phyloP scores from a whole-genome alignment of 345 rosid genomes.

The Camelina neglecta region DNA sequence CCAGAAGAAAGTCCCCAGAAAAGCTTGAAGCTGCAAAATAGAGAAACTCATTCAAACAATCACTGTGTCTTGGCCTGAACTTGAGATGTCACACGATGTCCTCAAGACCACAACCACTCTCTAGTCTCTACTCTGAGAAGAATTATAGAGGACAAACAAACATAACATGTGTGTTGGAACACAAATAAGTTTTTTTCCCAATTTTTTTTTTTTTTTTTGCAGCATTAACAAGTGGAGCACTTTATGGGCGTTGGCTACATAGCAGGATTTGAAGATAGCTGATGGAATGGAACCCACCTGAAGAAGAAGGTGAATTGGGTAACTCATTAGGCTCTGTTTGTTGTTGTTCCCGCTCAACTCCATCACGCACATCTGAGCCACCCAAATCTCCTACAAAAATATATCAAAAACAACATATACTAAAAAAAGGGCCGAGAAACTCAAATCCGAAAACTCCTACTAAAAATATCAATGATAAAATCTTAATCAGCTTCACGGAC shows the following conservation, averaged over 20 bases:
- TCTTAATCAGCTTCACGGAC: neutral
- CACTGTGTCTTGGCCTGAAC: conserved; percentile 69
- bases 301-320: conserved; percentile 97
- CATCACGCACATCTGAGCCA: conserved; percentile 76
- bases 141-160: conserved; percentile 61
- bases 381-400: conserved; percentile 73
- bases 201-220: conserved; percentile 47
- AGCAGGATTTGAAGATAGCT: conserved; percentile 84
- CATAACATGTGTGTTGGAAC: conserved; percentile 51
- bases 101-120: conserved; percentile 76
- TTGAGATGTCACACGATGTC: conserved; percentile 63
- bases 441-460: conserved; percentile 1
- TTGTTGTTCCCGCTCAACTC: conserved; percentile 60
- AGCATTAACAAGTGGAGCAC: conserved; percentile 62
- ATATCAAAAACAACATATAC: neutral
- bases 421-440: neutral
- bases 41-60: conserved; percentile 73
- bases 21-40: conserved; percentile 66
- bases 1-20: conserved; percentile 72
- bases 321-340: conserved; percentile 65
- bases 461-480: neutral
- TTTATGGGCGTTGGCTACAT: conserved; percentile 80
- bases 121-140: conserved; percentile 58
- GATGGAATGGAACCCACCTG: conserved; percentile 99
- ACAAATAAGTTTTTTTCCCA: conserved; percentile 49